Conservation (phyloP, 176 grass and related monocot species). For the Rhynchospora pubera region DNA sequence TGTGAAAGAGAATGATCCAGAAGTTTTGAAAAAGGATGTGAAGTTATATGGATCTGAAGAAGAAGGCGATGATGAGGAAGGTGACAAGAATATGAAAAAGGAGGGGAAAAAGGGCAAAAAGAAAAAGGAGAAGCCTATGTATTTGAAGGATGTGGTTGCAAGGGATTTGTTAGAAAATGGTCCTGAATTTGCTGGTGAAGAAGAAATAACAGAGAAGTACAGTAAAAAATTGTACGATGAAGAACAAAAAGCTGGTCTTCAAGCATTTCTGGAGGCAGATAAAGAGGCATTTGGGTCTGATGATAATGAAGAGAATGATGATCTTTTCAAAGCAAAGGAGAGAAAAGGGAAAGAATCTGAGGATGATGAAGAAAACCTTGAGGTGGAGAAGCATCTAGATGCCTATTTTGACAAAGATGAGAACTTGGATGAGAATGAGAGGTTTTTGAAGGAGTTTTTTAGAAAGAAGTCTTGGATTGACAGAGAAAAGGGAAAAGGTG, state of each 20-base stretch:
- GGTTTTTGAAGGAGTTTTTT: constrained; percentile 78
- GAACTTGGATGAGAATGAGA: constrained; percentile 55
- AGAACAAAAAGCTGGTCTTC: constrained; percentile 56
- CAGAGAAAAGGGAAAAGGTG: constrained; percentile 22
- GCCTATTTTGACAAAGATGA: constrained; percentile 63
- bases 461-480: constrained; percentile 52
- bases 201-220: constrained; percentile 41
- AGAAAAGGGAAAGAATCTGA: constrained; percentile 19
- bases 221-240: constrained; percentile 56
- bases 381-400: constrained; percentile 39
- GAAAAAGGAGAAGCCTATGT: constrained; percentile 69
- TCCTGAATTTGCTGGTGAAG: constrained; percentile 48
- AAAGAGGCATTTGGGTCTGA: constrained; percentile 36
- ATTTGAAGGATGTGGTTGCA: constrained; percentile 89
- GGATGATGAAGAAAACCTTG: constrained; percentile 39
- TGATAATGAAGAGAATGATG: constrained; percentile 24
- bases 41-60: constrained; percentile 60
- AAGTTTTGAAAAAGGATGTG: constrained; percentile 38
- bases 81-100: constrained; percentile 16
- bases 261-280: constrained; percentile 63
- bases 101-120: constrained; percentile 21
- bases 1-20: constrained; percentile 54
- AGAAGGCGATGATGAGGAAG: constrained; percentile 22
- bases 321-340: constrained; percentile 55
- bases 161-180: constrained; percentile 71